These are phyloP conservation scores for Diplodia corticola DNA, from an alignment of 2,329 filamentous ascomycete species.

Conservation along the genomic window DNA sequence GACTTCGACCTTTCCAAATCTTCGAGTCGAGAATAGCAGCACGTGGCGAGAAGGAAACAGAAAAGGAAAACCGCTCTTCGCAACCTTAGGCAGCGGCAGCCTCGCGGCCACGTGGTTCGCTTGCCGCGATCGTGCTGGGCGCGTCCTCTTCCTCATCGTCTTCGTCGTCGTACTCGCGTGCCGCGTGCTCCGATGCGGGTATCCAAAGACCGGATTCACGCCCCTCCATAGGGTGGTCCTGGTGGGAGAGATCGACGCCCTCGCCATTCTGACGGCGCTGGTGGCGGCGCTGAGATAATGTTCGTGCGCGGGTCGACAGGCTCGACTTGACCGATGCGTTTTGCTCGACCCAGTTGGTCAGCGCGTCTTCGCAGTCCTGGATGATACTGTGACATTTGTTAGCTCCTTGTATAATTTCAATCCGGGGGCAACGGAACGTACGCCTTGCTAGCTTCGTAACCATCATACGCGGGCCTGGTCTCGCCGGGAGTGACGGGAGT, in stretches of 20 bases:
- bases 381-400: slow-evolving; percentile 67
- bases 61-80: not conserved
- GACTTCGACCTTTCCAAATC: not conserved
- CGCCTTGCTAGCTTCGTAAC: slow-evolving; percentile 96
- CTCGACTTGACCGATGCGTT: slow-evolving; percentile 86
- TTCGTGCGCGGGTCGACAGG: slow-evolving; percentile 83
- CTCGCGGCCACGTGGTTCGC: slow-evolving; percentile 49
- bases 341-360: slow-evolving; percentile 94
- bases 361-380: slow-evolving; percentile 95
- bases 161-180: slow-evolving; percentile 62
- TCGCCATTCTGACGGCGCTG: slow-evolving; percentile 65
- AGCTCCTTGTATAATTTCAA: slow-evolving; percentile 22
- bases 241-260: slow-evolving; percentile 77
- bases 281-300: slow-evolving; percentile 79
- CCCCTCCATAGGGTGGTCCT: slow-evolving; percentile 74
- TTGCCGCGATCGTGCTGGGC: slow-evolving; percentile 38
- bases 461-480: slow-evolving; percentile 92
- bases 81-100: slow-evolving; percentile 36
- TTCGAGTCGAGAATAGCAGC: not conserved
- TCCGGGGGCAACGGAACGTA: slow-evolving; percentile 35
- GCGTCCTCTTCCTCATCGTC: slow-evolving; percentile 59
- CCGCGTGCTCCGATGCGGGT: slow-evolving; percentile 67
- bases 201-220: slow-evolving; percentile 80
- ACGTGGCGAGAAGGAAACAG: not conserved
- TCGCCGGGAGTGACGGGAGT: slow-evolving; percentile 96